Evolutionary conservation across 495 filamentous ascomycete genomes (phyloP).

Genomic region (Penicillium cosmopolitanum): DNA sequence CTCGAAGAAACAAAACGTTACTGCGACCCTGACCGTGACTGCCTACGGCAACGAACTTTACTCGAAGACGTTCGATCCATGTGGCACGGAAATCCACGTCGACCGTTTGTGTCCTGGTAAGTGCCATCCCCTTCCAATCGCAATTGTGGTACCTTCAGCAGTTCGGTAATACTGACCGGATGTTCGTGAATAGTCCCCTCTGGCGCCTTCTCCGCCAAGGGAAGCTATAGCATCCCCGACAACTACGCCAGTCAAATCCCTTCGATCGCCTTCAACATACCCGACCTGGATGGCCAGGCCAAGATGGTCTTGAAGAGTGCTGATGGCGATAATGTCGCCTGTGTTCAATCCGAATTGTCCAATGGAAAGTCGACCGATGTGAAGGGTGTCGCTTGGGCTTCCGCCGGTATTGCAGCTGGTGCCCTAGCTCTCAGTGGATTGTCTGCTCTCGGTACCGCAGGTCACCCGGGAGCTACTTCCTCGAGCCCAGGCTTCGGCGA

Average conservation of each 20-base stretch:
- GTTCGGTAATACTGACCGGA: constrained; percentile 3
- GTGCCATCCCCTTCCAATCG: constrained; percentile 25
- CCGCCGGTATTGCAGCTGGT: constrained; percentile 84
- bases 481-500: constrained; percentile 85
- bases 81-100: constrained; percentile 65
- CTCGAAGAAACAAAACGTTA: constrained; percentile 75
- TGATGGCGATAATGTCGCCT: constrained; percentile 70
- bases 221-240: constrained; percentile 68
- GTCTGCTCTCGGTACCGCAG: constrained; percentile 68
- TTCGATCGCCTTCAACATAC: constrained; percentile 86
- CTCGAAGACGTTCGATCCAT: constrained; percentile 80
- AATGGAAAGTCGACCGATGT: constrained; percentile 84
- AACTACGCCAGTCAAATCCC: constrained; percentile 77
- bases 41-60: constrained; percentile 90
- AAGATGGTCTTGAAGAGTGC: constrained; percentile 72
- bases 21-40: constrained; percentile 73
- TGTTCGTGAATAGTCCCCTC: constrained; percentile 60
- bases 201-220: constrained; percentile 73
- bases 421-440: constrained; percentile 76
- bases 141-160: too few species aligned
- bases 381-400: constrained; percentile 79
- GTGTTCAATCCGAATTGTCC: constrained; percentile 76
- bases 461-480: constrained; percentile 64
- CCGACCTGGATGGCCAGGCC: constrained; percentile 87
- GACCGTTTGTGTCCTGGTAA: constrained; percentile 79